Evolutionary conservation across 2,329 filamentous ascomycete species (phyloP).

Genomic region (Trichothecium sympodiale): DNA sequence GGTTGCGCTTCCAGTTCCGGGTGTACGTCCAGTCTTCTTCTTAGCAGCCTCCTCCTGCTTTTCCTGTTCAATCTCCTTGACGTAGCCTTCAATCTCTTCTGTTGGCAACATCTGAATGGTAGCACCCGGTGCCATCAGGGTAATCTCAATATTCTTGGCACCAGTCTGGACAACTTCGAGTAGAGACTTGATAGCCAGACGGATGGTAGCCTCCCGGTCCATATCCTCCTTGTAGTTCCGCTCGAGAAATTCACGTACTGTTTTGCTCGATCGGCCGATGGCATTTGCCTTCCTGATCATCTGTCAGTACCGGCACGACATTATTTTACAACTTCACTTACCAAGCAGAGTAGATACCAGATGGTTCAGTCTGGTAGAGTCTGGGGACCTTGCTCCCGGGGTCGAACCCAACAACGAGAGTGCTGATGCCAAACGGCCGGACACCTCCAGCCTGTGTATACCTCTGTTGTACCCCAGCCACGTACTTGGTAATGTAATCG

Average conservation of each 20-base stretch:
- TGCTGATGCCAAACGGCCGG: conserved; percentile 96
- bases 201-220: conserved; percentile 92
- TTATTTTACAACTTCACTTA: conserved; percentile 30
- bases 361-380: conserved; percentile 98
- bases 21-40: conserved; percentile 77
- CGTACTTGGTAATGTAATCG: conserved; percentile 99
- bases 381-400: conserved; percentile 79
- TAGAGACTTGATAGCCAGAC: conserved; percentile 94
- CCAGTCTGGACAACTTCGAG: conserved; percentile 97
- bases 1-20: conserved; percentile 58
- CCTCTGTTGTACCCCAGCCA: conserved; percentile 93
- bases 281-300: conserved; percentile 87
- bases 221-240: conserved; percentile 98
- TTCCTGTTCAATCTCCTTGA: conserved; percentile 98
- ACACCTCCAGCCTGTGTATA: conserved; percentile 99
- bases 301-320: conserved; percentile 5
- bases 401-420: conserved; percentile 96
- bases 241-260: conserved; percentile 95
- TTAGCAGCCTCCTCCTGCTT: conserved; percentile 98
- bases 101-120: conserved; percentile 85
- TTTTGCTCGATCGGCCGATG: conserved; percentile 97
- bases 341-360: conserved; percentile 98
- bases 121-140: conserved; percentile 92
- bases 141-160: conserved; percentile 99
- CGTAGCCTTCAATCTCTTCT: conserved; percentile 92